Conservation (phyloP, 805 yeast species). For the Candida arabinofermentans region DNA sequence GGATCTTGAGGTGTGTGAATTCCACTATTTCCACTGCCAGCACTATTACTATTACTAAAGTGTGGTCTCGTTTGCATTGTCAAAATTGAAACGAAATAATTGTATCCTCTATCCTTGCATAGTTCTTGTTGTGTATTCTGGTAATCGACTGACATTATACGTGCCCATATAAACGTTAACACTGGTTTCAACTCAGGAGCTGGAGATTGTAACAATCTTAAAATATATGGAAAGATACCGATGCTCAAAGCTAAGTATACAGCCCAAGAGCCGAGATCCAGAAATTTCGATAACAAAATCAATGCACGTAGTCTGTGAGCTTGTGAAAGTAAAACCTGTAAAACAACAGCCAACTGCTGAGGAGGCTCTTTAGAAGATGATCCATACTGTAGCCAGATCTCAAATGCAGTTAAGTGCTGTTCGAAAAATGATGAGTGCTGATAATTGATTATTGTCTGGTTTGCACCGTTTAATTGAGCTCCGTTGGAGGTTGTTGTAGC, state of each 20-base stretch:
- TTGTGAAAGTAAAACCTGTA: constrained; percentile 90
- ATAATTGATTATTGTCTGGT: constrained; percentile 41
- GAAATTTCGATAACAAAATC: constrained; percentile 73
- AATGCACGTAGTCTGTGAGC: constrained; percentile 90
- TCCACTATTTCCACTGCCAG: constrained; percentile 12
- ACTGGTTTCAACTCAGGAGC: constrained; percentile 95
- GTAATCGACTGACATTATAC: constrained; percentile 94
- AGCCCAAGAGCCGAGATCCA: constrained; percentile 97
- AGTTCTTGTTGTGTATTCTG: constrained; percentile 87
- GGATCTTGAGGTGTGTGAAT: constrained; percentile 16
- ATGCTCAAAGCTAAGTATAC: constrained; percentile 88
- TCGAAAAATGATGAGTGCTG: constrained; percentile 94
- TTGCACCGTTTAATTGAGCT: constrained; percentile 7
- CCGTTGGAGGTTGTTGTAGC: constrained; percentile 2
- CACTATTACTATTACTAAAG: constrained; percentile 2
- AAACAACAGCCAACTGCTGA: constrained; percentile 88
- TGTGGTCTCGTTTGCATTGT: constrained; percentile 36
- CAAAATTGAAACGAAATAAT: constrained; percentile 79
- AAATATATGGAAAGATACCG: constrained; percentile 93
- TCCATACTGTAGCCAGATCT: constrained; percentile 91
- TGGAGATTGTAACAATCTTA: constrained; percentile 86
- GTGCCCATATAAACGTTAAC: constrained; percentile 93
- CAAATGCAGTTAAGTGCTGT: constrained; percentile 94
- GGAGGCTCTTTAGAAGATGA: constrained; percentile 84
- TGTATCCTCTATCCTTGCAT: constrained; percentile 85